Conservation (phyloP, 257 asterid species). For the Nicotiana tabacum region DNA sequence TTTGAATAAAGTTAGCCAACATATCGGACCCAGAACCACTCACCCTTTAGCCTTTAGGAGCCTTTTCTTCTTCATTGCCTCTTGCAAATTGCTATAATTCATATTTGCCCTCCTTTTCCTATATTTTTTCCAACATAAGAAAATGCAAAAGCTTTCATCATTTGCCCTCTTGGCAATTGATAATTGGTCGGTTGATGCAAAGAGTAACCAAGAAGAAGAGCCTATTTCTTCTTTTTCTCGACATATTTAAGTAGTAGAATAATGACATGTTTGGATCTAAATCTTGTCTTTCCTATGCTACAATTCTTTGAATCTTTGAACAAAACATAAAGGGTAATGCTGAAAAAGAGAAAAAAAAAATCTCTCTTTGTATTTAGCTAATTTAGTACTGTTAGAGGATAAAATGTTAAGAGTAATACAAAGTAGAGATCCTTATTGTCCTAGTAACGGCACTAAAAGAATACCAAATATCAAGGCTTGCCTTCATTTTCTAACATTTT, state of each 20-base stretch:
- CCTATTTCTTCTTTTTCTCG: conserved; percentile 14
- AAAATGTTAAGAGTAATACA: background rate
- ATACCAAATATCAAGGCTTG: background rate
- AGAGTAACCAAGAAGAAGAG: conserved; percentile 24
- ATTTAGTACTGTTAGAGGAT: background rate
- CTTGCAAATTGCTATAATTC: conserved; percentile 19
- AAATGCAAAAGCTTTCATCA: conserved; percentile 22
- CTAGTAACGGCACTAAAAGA: background rate
- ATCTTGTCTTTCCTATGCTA: conserved; percentile 9
- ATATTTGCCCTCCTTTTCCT: background rate
- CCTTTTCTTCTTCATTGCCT: conserved; percentile 13
- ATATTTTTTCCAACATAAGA: background rate
- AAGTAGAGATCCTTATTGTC: background rate
- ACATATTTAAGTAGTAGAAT: background rate
- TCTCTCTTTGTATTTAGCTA: background rate
- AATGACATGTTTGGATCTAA: conserved; percentile 9
- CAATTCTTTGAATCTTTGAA: conserved; percentile 9
- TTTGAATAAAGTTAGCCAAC: conserved; percentile 23
- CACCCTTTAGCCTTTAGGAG: background rate
- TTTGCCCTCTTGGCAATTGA: conserved; percentile 8
- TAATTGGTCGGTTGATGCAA: conserved; percentile 20
- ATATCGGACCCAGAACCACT: conserved; percentile 23
- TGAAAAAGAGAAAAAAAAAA: background rate
- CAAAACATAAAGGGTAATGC: background rate
- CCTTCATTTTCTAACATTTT: background rate